A percentile compares a stretch with the other conserved stretches of the same genome.
Evolutionary conservation across 1,139 yeast species (phyloP).

Genomic region (Hansenula lynferdii): DNA sequence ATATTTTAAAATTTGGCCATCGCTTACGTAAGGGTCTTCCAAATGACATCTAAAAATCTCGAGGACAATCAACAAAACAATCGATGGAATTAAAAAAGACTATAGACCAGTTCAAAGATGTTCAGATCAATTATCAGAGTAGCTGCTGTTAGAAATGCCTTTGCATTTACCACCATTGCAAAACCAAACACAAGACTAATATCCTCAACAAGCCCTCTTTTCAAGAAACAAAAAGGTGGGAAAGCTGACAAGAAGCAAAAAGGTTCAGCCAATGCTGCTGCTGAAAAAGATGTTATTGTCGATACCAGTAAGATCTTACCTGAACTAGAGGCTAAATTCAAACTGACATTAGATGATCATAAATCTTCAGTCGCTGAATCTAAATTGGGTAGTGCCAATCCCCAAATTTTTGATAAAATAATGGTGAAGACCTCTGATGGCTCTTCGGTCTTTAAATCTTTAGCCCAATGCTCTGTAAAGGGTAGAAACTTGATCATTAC

Average conservation of each 20-base stretch:
- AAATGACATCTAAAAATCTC: neutral
- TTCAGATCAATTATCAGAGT: too few relatives aligned
- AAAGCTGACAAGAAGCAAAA: conserved; percentile 1
- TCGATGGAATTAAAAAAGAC: too few relatives aligned
- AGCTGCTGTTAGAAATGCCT: too few relatives aligned
- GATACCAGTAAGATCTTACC: conserved; percentile 29
- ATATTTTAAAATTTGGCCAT: too few relatives aligned
- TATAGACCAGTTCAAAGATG: too few relatives aligned
- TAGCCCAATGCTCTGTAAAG: conserved; percentile 75
- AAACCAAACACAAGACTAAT: too few relatives aligned
- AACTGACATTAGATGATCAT: conserved; percentile 46
- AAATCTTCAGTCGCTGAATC: conserved; percentile 53
- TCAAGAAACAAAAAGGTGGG: conserved; percentile 3
- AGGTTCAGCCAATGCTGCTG: conserved; percentile 7
- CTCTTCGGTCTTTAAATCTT: conserved; percentile 45
- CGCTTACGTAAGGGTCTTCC: too few relatives aligned
- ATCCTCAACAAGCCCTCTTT: neutral
- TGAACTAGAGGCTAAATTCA: conserved; percentile 40
- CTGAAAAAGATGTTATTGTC: conserved; percentile 21
- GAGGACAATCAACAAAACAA: too few relatives aligned
- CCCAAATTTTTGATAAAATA: conserved; percentile 60
- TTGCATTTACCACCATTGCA: too few relatives aligned
- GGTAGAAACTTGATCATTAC: conserved; percentile 69
- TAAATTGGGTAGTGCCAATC: conserved; percentile 64
- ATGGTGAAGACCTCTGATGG: conserved; percentile 44